Percentiles rank a stretch among this genome's conserved stretches.
These are phyloP conservation scores for Xylaria sp. DNA, from an alignment of 2,329 filamentous ascomycete genomes.

Conservation along the genomic window DNA sequence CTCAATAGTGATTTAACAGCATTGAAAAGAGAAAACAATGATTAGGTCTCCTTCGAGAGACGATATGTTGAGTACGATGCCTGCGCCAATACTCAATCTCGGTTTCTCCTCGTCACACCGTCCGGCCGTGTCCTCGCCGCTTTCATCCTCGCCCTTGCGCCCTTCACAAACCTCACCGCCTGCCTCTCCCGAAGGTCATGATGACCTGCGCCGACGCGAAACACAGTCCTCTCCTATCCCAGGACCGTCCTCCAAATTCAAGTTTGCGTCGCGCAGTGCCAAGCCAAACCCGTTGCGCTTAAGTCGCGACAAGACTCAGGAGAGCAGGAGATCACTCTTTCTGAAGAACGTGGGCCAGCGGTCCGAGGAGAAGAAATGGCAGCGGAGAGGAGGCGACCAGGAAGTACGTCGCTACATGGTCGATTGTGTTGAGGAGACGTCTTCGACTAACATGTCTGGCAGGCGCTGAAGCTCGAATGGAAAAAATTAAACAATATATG, in stretches of 20 bases:
- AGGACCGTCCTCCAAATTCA: constrained; percentile 30
- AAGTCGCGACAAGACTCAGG: constrained; percentile 56
- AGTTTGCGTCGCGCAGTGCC: constrained; percentile 49
- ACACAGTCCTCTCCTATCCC: constrained; percentile 36
- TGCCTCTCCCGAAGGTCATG: constrained; percentile 40
- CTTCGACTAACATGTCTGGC: constrained; percentile 1
- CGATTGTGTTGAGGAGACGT: not conserved
- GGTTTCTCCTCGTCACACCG: constrained; percentile 39
- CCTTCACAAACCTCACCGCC: constrained; percentile 43
- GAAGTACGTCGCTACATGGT: constrained; percentile 36
- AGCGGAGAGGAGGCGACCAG: constrained; percentile 58
- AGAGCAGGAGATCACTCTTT: constrained; percentile 62
- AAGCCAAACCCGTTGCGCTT: constrained; percentile 60
- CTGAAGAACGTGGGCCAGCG: constrained; percentile 60
- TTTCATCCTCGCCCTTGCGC: constrained; percentile 55
- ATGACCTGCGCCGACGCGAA: constrained; percentile 38
- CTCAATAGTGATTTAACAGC: not conserved
- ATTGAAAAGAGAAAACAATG: not conserved
- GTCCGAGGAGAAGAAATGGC: constrained; percentile 55
- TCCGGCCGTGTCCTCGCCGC: constrained; percentile 49
- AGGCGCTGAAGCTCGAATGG: constrained; percentile 42
- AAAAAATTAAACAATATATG: constrained; percentile 36
- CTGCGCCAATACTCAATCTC: constrained; percentile 40
- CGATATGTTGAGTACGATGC: constrained; percentile 34
- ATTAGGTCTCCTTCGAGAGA: not conserved